Evolutionary conservation across 768 basidiomycete species (phyloP), one percentile per base, ranked within the genome.

Genomic region (Tricholoma hemisulphureum): DNA sequence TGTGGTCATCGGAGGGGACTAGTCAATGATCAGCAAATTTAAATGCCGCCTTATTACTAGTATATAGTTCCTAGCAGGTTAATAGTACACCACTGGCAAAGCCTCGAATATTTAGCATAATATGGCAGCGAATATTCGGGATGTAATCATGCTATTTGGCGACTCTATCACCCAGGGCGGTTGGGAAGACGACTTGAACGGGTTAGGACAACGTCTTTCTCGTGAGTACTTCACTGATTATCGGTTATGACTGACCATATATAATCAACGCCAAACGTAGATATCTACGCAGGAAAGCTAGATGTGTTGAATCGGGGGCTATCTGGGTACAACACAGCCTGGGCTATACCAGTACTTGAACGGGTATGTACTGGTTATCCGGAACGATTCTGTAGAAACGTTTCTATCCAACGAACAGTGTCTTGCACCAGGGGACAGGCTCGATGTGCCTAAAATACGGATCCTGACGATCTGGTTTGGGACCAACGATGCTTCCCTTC

Each of bases 391-490:
- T 3, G 32, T 35, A 23, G 46, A 11, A 24, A 8, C 13, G 52
- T 39, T 8, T 16, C 16, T 39, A 13, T 37, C 35, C 39, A 7
- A 28, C 14, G 37, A 45, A 9, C 62, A 91, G 88, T 77, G 83
- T 60, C 75, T 93, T 53, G 83, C 86, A 13, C 83, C 78, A 58
- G 77, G 72, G 61, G 79, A 80, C 56, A 78, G 75, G 54, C 64
- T 69, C 20, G 71, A 79, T 52, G 75, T 77, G 34, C 86, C 89
- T 7, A 83, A 78, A 45, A 78, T 94, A 32, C 83, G 83, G 39
- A 70, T 95, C n/a, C 76, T 95, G 58, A 84, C 84, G 6, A 85
- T 96, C 66, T 97, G 93, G 93, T 91, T 91, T 59, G 94, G 94
- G 49, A 87, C 87, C 14, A 98, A 98, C 72, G 95, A 98, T 69